Evolutionary conservation across 2,329 filamentous ascomycete species (phyloP), one percentile per base, ranked within the genome.

Genomic region (Rutstroemia sp.): DNA sequence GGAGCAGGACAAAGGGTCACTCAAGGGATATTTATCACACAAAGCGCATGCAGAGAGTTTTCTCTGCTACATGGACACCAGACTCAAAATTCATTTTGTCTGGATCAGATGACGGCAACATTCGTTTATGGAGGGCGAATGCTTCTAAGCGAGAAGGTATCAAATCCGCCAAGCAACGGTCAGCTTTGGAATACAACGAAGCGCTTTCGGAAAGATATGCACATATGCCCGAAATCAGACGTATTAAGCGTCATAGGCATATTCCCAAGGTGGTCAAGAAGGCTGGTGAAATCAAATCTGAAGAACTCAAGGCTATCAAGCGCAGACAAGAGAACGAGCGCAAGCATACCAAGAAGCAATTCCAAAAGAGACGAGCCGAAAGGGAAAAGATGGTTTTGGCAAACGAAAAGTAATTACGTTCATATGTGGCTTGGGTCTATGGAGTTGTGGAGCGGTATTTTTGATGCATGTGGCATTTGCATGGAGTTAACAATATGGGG

Each of bases 11-110:
- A 62, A 77, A 86, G 60, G 92, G 92, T 23, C 90, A 94, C 72
- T 92, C 88, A 14, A 81, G 92, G 65, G 94, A 99, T 69, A 85
- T 96, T 49, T 99, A 97, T 74, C 92, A 97, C 76, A 97, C 94
- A 18, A 95, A 96, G 74, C 85, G 94, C 61, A 96, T 96, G 92
- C 92, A 97, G 76, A 83, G 92, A 64, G 91, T 96, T 56, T 95
- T 95, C 75, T 86, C 87, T 9, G 85, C 85, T 49, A 83, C 82
- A 60, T 97, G 88, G 79, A 94, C 91, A 0, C 88, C 91, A 5
- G 94, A 99, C 71, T 86, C 87, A 63, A 89, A 89, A 66, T 99
- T 95, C 70, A 75, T 99, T 21, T 80, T 99, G 48, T 91, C 88
- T 5, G 94, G 92, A 45, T 94, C 88, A 14, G 94, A 97, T 70